Evolutionary conservation across 1,284 basidiomycete species (phyloP), one percentile per base, ranked within the genome.

Genomic region (Rhodotorula mucilaginosa): DNA sequence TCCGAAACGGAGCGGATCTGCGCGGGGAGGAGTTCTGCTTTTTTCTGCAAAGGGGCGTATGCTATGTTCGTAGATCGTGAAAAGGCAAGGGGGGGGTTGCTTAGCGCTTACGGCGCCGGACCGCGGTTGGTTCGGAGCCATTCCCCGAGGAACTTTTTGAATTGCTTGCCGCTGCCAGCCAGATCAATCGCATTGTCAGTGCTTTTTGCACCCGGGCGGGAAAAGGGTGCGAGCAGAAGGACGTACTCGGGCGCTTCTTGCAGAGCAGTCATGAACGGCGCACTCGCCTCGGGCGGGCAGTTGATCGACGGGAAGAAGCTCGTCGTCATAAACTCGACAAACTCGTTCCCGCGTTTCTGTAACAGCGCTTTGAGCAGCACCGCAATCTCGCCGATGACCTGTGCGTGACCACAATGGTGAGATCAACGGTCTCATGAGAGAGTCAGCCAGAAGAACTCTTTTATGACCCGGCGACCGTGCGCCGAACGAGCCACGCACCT

Each of bases 341-440:
- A 90, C 82, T 99, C 97, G 70, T 88, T 84, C 0, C 92, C 92
- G 70, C 97, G 85, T 19, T 88, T 88, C 79, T 87, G 88, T 73
- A 88, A 86, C 23, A 96, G 86, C 4, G 87, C 86, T 79, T 97
- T 92, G 51, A 98, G 83, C 65, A 97, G 85, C 77, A 87, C 88
- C 72, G 90, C 89, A 68, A 97, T 90, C 79, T 98, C 96, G 76
- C 90, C 87, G 29, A 96, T 83, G 57, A 95, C 89, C 93, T 96
- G 80, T n/a, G 29, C 10, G 47, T 57, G 19, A 31, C 56, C 31
- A 34, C 31, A 34, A 34, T 34, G 31, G 31, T 34, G 31, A 34
- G 31, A 34, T 34, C 31, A 34, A 34, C 31, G 31, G 31, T 34
- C 31, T 34, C 31, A 34, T 34, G 31, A 34, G 31, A 34, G 31